These are phyloP conservation scores for Rhodocollybia butyracea DNA, from an alignment of 768 basidiomycete species.

Conservation along the genomic window DNA sequence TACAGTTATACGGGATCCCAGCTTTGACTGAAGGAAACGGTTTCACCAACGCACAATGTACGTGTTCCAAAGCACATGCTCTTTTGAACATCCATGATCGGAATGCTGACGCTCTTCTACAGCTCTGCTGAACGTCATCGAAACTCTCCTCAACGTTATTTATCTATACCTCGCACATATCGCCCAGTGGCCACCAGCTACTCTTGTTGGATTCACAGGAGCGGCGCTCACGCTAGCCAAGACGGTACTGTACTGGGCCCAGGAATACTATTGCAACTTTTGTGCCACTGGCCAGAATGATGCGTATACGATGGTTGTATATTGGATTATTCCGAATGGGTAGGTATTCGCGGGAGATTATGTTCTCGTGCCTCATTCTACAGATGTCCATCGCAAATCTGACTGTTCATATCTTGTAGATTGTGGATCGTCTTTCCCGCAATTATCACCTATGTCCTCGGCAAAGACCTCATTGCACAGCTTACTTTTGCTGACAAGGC, in stretches of 20 bases:
- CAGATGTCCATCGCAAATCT: too few relatives aligned
- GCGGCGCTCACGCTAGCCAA: conserved; percentile 73
- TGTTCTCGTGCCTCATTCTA: too few relatives aligned
- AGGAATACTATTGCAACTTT: conserved; percentile 70
- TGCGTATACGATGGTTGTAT: conserved; percentile 41
- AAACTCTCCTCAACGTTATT: conserved; percentile 66
- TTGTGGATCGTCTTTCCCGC: conserved; percentile 2
- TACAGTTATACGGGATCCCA: conserved; percentile 69
- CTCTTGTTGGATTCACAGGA: conserved; percentile 69
- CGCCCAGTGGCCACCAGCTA: conserved; percentile 55
- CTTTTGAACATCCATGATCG: neutral
- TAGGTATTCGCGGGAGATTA: too few relatives aligned
- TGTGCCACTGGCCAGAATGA: conserved; percentile 66
- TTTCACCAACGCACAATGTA: conserved; percentile 86
- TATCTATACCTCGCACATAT: conserved; percentile 79
- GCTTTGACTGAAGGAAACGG: conserved; percentile 66
- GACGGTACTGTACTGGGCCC: conserved; percentile 67
- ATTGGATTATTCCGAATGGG: conserved; percentile 65
- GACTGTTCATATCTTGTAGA: neutral
- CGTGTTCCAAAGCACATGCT: conserved; percentile 19
- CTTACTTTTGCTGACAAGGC: neutral
- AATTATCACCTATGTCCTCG: neutral
- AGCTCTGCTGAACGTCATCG: conserved; percentile 80
- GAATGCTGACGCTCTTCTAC: neutral
- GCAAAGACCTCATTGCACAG: conserved; percentile 3